Conservation (phyloP, 345 rosid species). For the Dipteronia sinensis region DNA sequence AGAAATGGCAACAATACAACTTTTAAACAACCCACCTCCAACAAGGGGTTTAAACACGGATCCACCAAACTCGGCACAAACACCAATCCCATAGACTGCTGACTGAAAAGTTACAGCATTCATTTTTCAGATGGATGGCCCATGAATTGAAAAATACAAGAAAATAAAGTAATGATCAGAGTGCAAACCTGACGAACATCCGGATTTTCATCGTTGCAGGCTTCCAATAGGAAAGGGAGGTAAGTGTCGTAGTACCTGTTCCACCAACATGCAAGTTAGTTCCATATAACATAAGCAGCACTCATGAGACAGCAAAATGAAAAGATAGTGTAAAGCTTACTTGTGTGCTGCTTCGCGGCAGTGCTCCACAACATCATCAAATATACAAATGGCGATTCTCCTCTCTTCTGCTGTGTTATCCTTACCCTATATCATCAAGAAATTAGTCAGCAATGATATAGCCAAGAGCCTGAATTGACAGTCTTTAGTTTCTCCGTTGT, state of each 20-base stretch:
- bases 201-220: constrained; percentile 61
- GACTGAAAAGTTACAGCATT: constrained; percentile 40
- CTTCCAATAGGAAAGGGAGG: constrained; percentile 70
- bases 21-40: constrained; percentile 41
- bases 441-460: constrained; percentile 13
- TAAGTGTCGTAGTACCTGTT: constrained; percentile 66
- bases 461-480: background rate
- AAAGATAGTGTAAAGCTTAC: constrained; percentile 30
- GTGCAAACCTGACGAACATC: constrained; percentile 67
- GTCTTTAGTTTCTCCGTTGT: background rate
- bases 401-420: constrained; percentile 74
- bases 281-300: background rate
- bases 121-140: background rate
- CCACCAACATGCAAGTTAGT: constrained; percentile 2
- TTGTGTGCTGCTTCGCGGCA: constrained; percentile 64
- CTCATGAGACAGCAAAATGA: background rate
- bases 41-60: constrained; percentile 61
- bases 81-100: constrained; percentile 77
- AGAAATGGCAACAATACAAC: background rate
- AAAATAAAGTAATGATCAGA: background rate
- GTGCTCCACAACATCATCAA: constrained; percentile 76
- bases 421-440: constrained; percentile 48
- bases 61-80: constrained; percentile 74
- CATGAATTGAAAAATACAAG: constrained; percentile 10
- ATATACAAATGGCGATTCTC: constrained; percentile 74